Base-by-base conservation (phyloP, 2,329 filamentous ascomycete species). In the Xylariaceae sp. region DNA sequence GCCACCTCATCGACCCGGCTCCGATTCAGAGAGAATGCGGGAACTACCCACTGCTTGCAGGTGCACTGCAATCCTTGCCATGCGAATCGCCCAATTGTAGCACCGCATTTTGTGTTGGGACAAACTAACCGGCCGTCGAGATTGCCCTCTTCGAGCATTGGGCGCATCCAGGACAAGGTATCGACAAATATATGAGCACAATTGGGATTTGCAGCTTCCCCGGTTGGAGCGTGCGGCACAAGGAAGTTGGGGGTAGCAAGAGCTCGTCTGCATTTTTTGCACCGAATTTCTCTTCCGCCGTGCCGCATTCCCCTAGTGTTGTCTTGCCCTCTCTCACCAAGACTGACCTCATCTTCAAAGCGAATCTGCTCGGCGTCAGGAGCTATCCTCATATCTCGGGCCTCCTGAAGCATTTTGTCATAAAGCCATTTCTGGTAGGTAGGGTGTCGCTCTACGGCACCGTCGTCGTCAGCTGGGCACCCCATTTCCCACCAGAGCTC, bases 31-130 rank as follows among this genome's bases (percentile, higher is more conserved):
- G 89, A 93, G 70, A 99, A 94, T 1, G 89, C 92, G 7, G 94
- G 93, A 44, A 92, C 89, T 18, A 97, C 81, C 93, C 94, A 97
- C 58, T 87, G 85, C 30, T 88, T 86, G 72, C 94, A 99, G 68
- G 86, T 94, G 75, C 94, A 99, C 70, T 86, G 86, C 80, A 97
- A 88, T 11, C 94, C 94, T 70, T 95, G 91, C 94, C 94, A 99
- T 46, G 93, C 89, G 69, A 97, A 99, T 64, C 94, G 89, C 32
- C 94, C 94, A 41, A 97, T 84, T 46, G 91, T 91, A 33, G 89
- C 85, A 40, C 83, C 84, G 72, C 94, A 99, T 66, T 87, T 88
- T 7, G 70, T 54, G 63, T 87, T 89, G 8, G 94, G 93, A 67
- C 94, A 99, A 53, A 86, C 83, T 26, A 99, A 78, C 8, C 93